Evolutionary conservation across 768 basidiomycete genomes (phyloP), one percentile per base, ranked within the genome.

Genomic region (Russula sp.): DNA sequence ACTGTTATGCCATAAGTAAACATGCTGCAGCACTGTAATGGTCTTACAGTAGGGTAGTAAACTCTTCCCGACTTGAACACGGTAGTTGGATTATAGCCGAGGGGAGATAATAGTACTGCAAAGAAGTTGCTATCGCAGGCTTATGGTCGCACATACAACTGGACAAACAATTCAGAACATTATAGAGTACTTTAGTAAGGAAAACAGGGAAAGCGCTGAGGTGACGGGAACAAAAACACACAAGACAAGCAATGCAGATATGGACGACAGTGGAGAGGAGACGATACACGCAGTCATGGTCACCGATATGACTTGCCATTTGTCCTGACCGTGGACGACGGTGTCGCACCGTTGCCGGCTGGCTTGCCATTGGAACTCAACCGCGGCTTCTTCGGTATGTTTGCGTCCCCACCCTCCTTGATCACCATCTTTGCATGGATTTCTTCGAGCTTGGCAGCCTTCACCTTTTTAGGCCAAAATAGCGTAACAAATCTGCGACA

Each of bases 381-480:
- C 64, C 86, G 80, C 48, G 83, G 79, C 72, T 86, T 88, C 76
- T 87, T 87, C 64, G 73, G 67, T 6, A 78, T 72, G 62, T 69
- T 78, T 34, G 72, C 67, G 56, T 85, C 85, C 25, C 80, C 74
- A 55, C 78, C 81, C 70, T 90, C 90, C 73, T 91, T 91, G 81
- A 88, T 87, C 64, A 92, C 90, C 88, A 97, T 93, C 76, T 97
- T 97, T 16, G 90, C 88, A 69, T 97, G 93, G 47, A 98, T 96
- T 70, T 93, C 93, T 73, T 95, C 90, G 42, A 98, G 77, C 74
- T 97, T 97, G 16, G 83, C 85, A 13, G 93, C 92, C 72, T 89
- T 93, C 66, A 98, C 94, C 74, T 95, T 92, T 78, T 96, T 91
- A 6, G 95, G 95, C 95, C 95, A 98, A 75, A 98, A 98, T 58